phyloP scores from a whole-genome alignment of 768 basidiomycete species.

The Mycena rebaudengoi region DNA sequence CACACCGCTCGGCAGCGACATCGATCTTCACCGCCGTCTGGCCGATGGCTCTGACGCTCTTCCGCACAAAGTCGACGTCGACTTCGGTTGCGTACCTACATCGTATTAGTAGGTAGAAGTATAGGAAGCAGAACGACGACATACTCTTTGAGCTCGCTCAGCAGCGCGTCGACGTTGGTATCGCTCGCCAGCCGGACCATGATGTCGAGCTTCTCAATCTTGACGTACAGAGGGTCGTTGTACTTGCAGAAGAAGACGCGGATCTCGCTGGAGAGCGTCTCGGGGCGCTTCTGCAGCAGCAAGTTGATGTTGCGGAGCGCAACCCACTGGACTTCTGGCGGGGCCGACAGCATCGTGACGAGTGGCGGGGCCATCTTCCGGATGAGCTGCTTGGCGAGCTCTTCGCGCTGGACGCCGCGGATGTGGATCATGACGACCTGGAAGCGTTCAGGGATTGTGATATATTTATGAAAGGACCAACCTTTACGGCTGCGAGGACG shows the following conservation, averaged over 20 bases:
- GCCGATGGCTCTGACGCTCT: constrained; percentile 95
- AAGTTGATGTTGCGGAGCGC: constrained; percentile 97
- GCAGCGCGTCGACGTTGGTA: constrained; percentile 91
- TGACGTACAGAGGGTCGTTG: constrained; percentile 98
- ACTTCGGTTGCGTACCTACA: constrained; percentile 95
- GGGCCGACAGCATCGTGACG: constrained; percentile 94
- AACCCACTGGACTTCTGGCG: constrained; percentile 99
- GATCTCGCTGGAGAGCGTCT: constrained; percentile 94
- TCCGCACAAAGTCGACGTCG: constrained; percentile 97
- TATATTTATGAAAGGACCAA: constrained; percentile 38
- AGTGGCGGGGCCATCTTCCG: constrained; percentile 98
- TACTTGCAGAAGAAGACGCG: constrained; percentile 99
- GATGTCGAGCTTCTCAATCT: constrained; percentile 97
- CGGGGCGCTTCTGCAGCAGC: constrained; percentile 91
- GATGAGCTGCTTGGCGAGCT: constrained; percentile 83
- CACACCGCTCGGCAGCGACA: constrained; percentile 92
- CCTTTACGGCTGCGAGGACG: constrained; percentile 96
- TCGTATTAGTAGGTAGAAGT: neutral
- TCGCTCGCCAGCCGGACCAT: constrained; percentile 70
- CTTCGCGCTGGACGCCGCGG: constrained; percentile 81
- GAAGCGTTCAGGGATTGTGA: neutral
- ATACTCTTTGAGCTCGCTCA: constrained; percentile 96
- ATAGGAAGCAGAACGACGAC: constrained; percentile 34
- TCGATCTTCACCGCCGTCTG: constrained; percentile 98
- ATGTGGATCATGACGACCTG: constrained; percentile 99